These are phyloP conservation scores for Claviceps sp. DNA, from an alignment of 2,329 filamentous ascomycete genomes.

Conservation along the genomic window DNA sequence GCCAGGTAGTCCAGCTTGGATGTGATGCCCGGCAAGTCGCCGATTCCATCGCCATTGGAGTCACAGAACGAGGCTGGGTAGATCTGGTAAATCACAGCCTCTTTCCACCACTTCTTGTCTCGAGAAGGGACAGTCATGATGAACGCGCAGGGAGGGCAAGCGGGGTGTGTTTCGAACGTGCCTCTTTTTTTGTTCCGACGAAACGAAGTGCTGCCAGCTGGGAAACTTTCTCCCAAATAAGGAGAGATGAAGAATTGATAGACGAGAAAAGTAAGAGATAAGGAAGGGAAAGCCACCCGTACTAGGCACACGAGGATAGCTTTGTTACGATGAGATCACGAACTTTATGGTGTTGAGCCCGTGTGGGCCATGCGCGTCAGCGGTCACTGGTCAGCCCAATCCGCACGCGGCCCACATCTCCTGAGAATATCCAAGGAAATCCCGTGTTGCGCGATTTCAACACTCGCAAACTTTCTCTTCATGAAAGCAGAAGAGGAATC, in stretches of 20 bases:
- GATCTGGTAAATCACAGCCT: constrained; percentile 44
- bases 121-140: constrained; percentile 13
- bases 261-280: not conserved
- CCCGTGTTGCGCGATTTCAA: no score
- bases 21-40: constrained; percentile 50
- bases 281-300: not conserved
- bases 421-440: no score
- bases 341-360: no score
- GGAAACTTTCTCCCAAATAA: no score
- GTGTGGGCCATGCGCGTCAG: no score
- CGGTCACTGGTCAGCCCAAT: no score
- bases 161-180: no score
- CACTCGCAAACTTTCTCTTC: no score
- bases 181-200: not conserved
- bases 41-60: constrained; percentile 44
- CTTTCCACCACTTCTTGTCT: constrained; percentile 38
- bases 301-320: not conserved
- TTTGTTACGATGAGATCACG: not conserved
- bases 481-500: no score
- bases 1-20: constrained; percentile 49
- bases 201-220: no score
- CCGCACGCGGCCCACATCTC: no score
- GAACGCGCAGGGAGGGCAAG: not conserved
- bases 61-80: constrained; percentile 46
- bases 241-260: no score